phyloP scores from a whole-genome alignment of 192 early-diverging fungal genomes.

The Entomortierella lignicola region DNA sequence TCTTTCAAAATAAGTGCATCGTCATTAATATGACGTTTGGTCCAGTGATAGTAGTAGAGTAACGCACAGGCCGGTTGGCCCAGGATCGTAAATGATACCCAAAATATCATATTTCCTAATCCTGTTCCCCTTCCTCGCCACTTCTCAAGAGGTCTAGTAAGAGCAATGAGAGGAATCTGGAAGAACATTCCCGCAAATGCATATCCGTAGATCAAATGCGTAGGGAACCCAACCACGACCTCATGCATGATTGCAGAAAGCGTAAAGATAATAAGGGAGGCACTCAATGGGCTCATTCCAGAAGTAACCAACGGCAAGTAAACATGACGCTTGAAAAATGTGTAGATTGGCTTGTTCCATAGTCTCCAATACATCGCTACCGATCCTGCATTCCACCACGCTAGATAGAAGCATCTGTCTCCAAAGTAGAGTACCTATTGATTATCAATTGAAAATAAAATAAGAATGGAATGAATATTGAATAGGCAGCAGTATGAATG shows the following conservation, averaged over 20 bases:
- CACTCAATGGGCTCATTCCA: conserved; percentile 65
- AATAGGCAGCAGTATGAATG: too few species aligned
- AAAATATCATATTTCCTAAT: conserved; percentile 83
- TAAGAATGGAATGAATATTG: not conserved
- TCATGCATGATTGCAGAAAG: conserved; percentile 90
- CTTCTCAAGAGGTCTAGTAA: conserved; percentile 75
- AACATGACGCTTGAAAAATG: conserved; percentile 89
- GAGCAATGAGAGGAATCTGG: conserved; percentile 81
- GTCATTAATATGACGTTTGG: conserved; percentile 40
- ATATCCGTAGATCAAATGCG: conserved; percentile 81
- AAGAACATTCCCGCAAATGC: conserved; percentile 85
- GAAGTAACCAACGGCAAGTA: conserved; percentile 83
- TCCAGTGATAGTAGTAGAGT: conserved; percentile 76
- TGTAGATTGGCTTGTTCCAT: conserved; percentile 93
- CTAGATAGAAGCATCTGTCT: conserved; percentile 87
- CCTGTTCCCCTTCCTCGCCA: conserved; percentile 77
- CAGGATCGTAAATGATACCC: conserved; percentile 85
- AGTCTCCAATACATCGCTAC: conserved; percentile 87
- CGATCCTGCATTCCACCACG: conserved; percentile 91
- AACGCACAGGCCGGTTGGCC: conserved; percentile 81
- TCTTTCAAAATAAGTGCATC: not conserved
- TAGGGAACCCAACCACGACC: conserved; percentile 86
- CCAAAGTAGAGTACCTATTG: conserved; percentile 82
- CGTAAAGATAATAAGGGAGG: conserved; percentile 77
- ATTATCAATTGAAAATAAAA: not conserved